phyloP scores from a whole-genome alignment of 768 basidiomycete species.

The Boletales sp. region DNA sequence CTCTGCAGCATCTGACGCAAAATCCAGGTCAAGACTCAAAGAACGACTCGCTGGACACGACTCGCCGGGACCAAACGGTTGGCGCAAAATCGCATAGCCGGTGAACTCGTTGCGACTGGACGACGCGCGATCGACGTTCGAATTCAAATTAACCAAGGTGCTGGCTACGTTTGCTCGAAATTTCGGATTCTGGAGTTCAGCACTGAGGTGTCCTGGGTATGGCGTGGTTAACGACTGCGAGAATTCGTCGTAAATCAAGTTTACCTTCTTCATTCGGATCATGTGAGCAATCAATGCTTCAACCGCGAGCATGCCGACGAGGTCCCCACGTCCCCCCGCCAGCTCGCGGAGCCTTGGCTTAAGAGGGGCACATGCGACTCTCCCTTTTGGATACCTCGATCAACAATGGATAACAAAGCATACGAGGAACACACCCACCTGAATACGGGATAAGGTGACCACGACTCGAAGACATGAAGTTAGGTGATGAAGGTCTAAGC shows the following conservation, averaged over 20 bases:
- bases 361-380: background rate
- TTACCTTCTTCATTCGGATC: slow-evolving; percentile 1
- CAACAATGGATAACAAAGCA: background rate
- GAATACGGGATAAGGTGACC: background rate
- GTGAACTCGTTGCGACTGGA: background rate
- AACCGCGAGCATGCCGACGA: slow-evolving; percentile 18
- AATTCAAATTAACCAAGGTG: slow-evolving; percentile 3
- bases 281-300: slow-evolving; percentile 9
- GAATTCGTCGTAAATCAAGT: background rate
- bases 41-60: no score
- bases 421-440: background rate
- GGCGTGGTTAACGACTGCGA: background rate
- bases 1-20: background rate
- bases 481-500: slow-evolving; percentile 5
- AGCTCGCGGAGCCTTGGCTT: slow-evolving; percentile 12
- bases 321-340: slow-evolving; percentile 2
- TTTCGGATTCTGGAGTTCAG: background rate
- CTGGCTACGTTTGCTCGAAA: slow-evolving; percentile 15
- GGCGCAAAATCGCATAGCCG: background rate
- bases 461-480: slow-evolving; percentile 14
- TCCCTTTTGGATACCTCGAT: background rate
- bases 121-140: background rate
- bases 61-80: background rate
- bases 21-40: background rate
- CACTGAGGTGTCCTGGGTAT: slow-evolving; percentile 4